Percentiles rank a stretch among this genome's conserved stretches.
phyloP scores from a whole-genome alignment of 108 stramenopile genomes.

The Schizochytrium sp. region DNA sequence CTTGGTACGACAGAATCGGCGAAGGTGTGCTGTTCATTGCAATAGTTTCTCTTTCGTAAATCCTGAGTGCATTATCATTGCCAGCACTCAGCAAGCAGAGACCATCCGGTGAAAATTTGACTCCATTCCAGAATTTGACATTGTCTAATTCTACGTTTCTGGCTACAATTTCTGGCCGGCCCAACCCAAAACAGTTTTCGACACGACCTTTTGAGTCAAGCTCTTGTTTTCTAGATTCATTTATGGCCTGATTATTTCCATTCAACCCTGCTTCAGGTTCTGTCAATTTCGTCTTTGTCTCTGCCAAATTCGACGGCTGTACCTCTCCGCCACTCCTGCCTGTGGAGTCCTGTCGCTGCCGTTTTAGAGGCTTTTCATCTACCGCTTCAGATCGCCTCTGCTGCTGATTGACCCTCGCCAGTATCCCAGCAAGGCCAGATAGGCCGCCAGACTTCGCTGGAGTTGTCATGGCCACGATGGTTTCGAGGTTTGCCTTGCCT shows the following conservation, averaged over 20 bases:
- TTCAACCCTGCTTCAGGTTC: too few species aligned
- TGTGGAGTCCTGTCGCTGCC: not conserved
- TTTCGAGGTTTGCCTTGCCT: not conserved
- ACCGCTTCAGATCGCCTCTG: not conserved
- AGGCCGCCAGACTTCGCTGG: conserved; percentile 7
- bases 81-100: conserved; percentile 15
- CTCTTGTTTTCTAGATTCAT: not conserved
- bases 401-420: not conserved
- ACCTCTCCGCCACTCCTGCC: not conserved
- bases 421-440: not conserved
- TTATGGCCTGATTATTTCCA: not conserved
- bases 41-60: not conserved
- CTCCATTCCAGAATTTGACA: conserved; percentile 3
- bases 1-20: not conserved
- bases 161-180: not conserved
- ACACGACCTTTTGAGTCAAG: not conserved
- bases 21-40: not conserved
- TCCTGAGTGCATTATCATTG: conserved; percentile 5
- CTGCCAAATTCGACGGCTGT: too few species aligned
- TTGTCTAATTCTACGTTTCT: not conserved
- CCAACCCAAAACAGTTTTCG: not conserved
- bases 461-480: not conserved
- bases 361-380: not conserved
- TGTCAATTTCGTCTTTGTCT: too few species aligned
- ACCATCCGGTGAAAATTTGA: conserved; percentile 11